These are phyloP conservation scores for Macadamia integrifolia DNA, from an alignment of 164 flowering plant species.

Conservation along the genomic window DNA sequence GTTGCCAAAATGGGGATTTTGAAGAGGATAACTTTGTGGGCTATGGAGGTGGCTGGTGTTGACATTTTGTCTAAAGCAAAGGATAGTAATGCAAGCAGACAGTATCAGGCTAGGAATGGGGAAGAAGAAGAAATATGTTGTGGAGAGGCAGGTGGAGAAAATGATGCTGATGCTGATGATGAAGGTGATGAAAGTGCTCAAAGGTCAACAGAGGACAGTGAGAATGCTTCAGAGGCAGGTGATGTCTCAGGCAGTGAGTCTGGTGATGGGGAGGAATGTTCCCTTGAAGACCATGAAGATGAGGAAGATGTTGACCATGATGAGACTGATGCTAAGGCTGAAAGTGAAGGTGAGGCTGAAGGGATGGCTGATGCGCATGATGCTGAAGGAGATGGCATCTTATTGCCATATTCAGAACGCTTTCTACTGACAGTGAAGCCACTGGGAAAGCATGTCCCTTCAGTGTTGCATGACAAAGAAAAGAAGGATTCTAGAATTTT, in stretches of 20 bases:
- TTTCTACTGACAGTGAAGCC: conserved; percentile 70
- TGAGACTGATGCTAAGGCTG: conserved; percentile 51
- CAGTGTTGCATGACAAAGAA: conserved; percentile 32
- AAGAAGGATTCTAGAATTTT: conserved; percentile 48
- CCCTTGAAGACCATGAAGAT: conserved; percentile 67
- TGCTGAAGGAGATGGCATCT: conserved; percentile 56
- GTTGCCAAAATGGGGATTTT: conserved; percentile 72
- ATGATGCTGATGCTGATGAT: conserved; percentile 74
- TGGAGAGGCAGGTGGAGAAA: conserved; percentile 49
- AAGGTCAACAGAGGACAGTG: conserved; percentile 76
- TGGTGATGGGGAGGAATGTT: conserved; percentile 73
- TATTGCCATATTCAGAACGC: conserved; percentile 56
- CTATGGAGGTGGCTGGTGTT: conserved; percentile 36
- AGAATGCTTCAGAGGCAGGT: conserved; percentile 76
- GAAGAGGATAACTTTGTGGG: conserved; percentile 68
- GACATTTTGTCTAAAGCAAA: conserved; percentile 34
- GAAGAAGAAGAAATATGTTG: conserved; percentile 27
- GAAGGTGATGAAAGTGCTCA: conserved; percentile 84
- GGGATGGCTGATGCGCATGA: conserved; percentile 78
- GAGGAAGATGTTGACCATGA: conserved; percentile 48
- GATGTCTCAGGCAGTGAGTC: conserved; percentile 86
- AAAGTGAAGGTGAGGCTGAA: conserved; percentile 95
- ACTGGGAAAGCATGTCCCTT: conserved; percentile 60
- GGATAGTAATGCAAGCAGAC: conserved; percentile 37
- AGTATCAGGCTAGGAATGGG: conserved; percentile 34